Evolutionary conservation across 176 grass and related monocot genomes (phyloP).

Genomic region (Puccinellia tenuiflora): DNA sequence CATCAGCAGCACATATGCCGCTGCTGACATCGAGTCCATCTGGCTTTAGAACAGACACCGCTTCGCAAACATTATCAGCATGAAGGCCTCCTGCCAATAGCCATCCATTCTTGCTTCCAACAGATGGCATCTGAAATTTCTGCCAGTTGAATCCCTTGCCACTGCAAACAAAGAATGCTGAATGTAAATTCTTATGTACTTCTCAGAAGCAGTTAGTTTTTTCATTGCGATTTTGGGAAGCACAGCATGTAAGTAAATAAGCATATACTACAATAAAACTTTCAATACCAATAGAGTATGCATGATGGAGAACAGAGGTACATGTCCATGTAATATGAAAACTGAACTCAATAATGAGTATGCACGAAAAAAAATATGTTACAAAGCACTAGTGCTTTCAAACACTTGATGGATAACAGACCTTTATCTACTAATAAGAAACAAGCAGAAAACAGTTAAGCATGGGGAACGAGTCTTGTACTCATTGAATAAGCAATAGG

Average conservation of each 20-base stretch:
- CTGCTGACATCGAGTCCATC: constrained; percentile 84
- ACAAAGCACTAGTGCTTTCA: background rate
- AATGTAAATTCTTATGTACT: background rate
- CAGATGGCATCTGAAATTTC: constrained; percentile 50
- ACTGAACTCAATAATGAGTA: background rate
- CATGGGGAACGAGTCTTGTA: too few relatives aligned
- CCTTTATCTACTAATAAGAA: background rate
- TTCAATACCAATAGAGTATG: background rate
- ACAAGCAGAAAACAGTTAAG: background rate
- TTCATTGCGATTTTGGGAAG: background rate
- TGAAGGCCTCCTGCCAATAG: constrained; percentile 87
- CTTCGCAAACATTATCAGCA: constrained; percentile 67
- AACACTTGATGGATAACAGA: background rate
- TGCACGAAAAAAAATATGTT: too few relatives aligned
- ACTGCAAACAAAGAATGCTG: constrained; percentile 26
- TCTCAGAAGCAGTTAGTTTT: background rate
- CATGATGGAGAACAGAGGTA: background rate
- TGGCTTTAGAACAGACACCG: constrained; percentile 49
- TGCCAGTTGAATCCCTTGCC: constrained; percentile 93
- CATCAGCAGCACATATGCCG: constrained; percentile 66
- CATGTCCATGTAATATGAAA: background rate
- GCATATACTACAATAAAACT: background rate
- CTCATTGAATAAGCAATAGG: background rate
- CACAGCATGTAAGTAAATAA: background rate
- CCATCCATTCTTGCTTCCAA: constrained; percentile 76